Evolutionary conservation across 805 yeast genomes (phyloP).

Genomic region (Dipodascus geniculatus): DNA sequence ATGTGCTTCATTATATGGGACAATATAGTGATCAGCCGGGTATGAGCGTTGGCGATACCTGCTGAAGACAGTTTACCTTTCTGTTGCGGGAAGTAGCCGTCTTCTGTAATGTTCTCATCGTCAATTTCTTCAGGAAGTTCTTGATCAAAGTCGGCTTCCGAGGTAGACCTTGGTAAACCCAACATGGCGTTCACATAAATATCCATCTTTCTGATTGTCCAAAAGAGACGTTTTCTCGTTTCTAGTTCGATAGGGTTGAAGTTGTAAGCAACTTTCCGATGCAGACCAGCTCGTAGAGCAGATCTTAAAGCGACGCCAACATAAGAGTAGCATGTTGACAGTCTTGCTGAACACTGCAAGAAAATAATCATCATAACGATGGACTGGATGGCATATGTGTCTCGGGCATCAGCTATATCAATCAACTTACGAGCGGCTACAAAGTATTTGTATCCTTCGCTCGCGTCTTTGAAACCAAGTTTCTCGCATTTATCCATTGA

Average conservation of each 20-base stretch:
- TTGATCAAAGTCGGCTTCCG: slow-evolving; percentile 76
- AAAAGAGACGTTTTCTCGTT: slow-evolving; percentile 72
- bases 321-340: slow-evolving; percentile 80
- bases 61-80: slow-evolving; percentile 52
- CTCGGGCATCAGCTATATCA: slow-evolving; percentile 77
- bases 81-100: slow-evolving; percentile 39
- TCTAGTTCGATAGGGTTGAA: slow-evolving; percentile 74
- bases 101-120: slow-evolving; percentile 71
- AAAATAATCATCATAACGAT: slow-evolving; percentile 77
- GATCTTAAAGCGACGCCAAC: slow-evolving; percentile 80
- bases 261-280: slow-evolving; percentile 51
- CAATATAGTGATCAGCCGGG: slow-evolving; percentile 58
- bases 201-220: slow-evolving; percentile 87
- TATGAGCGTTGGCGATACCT: slow-evolving; percentile 78
- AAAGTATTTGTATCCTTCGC: slow-evolving; percentile 68
- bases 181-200: slow-evolving; percentile 77
- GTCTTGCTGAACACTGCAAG: slow-evolving; percentile 77
- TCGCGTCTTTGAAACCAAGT: slow-evolving; percentile 26
- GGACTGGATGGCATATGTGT: slow-evolving; percentile 72
- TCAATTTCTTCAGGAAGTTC: slow-evolving; percentile 75
- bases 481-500: slow-evolving; percentile 33
- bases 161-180: slow-evolving; percentile 71
- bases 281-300: slow-evolving; percentile 73
- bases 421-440: slow-evolving; percentile 68
- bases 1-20: slow-evolving; percentile 59